Evolutionary conservation across 495 filamentous ascomycete genomes (phyloP).

Genomic region (Elasticomyces elasticus): DNA sequence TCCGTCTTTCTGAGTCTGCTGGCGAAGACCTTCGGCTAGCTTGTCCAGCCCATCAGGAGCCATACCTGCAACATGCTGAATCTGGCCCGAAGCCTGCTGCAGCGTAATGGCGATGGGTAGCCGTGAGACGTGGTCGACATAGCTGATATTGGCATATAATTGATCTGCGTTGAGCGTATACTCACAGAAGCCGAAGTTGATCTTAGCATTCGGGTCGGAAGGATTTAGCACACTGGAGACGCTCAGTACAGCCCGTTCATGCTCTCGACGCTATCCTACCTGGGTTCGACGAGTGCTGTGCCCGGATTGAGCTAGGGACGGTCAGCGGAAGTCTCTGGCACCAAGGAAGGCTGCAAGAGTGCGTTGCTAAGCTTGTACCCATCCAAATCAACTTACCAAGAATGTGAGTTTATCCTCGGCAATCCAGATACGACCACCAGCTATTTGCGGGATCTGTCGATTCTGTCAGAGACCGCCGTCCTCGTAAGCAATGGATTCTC

Average conservation of each 20-base stretch:
- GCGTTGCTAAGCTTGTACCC: too few relatives aligned
- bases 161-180: conserved; percentile 60
- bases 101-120: conserved; percentile 56
- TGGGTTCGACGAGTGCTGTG: conserved; percentile 61
- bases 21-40: conserved; percentile 42
- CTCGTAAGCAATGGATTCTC: background rate
- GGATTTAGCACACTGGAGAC: conserved; percentile 55
- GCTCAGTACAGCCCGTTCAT: too few relatives aligned
- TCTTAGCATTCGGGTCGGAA: conserved; percentile 54
- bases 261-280: too few relatives aligned
- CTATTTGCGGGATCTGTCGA: conserved; percentile 14
- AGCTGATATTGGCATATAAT: conserved; percentile 65
- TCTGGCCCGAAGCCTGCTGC: conserved; percentile 40
- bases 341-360: too few relatives aligned
- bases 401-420: conserved; percentile 55
- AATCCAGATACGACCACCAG: conserved; percentile 45
- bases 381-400: too few relatives aligned
- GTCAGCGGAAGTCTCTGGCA: too few relatives aligned
- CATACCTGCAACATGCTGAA: conserved; percentile 50
- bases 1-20: conserved; percentile 45
- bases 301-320: conserved; percentile 65
- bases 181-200: conserved; percentile 60
- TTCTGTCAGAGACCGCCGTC: background rate
- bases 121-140: conserved; percentile 59
- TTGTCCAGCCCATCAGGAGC: conserved; percentile 46